phyloP scores from a whole-genome alignment of 306 rosid genomes.

The Abrus precatorius region DNA sequence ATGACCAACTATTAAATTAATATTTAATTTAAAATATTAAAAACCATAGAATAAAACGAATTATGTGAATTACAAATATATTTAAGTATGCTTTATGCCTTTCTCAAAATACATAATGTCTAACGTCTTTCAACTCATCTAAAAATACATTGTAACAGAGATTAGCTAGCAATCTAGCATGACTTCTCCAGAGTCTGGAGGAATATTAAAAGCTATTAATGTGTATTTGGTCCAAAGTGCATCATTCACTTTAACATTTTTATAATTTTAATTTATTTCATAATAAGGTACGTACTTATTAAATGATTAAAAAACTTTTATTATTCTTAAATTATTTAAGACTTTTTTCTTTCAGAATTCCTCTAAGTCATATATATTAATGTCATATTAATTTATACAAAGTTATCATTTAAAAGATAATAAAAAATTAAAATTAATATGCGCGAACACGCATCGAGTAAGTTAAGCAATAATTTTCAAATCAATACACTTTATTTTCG shows the following conservation, averaged over 20 bases:
- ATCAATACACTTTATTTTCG: neutral
- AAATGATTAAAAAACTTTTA: neutral
- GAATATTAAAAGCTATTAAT: neutral
- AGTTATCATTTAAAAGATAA: neutral
- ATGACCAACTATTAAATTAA: too few species aligned
- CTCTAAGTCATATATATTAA: too few species aligned
- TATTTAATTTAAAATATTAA: neutral
- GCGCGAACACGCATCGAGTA: neutral
- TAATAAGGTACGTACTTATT: neutral
- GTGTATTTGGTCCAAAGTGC: neutral
- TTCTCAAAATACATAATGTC: too few species aligned
- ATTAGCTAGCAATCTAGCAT: neutral
- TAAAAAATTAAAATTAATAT: neutral
- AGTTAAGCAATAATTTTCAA: conserved; percentile 16
- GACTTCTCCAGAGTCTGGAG: neutral
- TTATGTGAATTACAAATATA: neutral
- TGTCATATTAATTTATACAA: too few species aligned
- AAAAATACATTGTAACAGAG: neutral
- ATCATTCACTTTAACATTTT: neutral
- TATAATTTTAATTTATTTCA: neutral
- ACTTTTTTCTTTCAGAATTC: too few species aligned
- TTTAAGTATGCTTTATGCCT: too few species aligned
- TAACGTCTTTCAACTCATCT: neutral
- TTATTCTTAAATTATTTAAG: too few species aligned
- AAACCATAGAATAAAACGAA: neutral